Evolutionary conservation across 192 early-diverging fungal genomes (phyloP).

Genomic region (Spizellomyces sp.): DNA sequence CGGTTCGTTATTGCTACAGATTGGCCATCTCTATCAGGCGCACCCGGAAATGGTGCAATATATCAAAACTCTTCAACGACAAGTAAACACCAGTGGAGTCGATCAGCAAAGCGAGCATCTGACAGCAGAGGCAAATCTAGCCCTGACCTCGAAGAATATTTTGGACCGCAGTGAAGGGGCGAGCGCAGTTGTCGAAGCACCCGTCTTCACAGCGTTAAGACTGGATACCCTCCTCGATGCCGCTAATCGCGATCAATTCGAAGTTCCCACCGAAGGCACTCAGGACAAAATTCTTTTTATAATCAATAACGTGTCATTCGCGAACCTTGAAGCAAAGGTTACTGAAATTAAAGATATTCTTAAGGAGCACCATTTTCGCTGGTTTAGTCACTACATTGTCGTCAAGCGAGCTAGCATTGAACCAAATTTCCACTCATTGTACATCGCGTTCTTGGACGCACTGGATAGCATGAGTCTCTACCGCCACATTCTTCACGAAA

Average conservation of each 20-base stretch:
- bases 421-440: conserved; percentile 94
- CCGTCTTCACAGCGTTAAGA: conserved; percentile 67
- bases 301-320: conserved; percentile 91
- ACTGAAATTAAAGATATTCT: conserved; percentile 77
- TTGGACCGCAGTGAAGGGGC: conserved; percentile 9
- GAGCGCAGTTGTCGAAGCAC: conserved; percentile 32
- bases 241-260: conserved; percentile 43
- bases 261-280: conserved; percentile 60
- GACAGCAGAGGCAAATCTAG: conserved; percentile 27
- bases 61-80: conserved; percentile 54
- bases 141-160: conserved; percentile 3
- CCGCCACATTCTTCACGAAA: conserved; percentile 84
- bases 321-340: conserved; percentile 80
- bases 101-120: conserved; percentile 4
- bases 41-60: conserved; percentile 73
- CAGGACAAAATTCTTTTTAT: conserved; percentile 97
- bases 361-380: conserved; percentile 65
- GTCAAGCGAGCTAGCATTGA: conserved; percentile 95
- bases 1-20: conserved; percentile 80
- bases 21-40: conserved; percentile 75
- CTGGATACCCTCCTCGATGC: conserved; percentile 54
- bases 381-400: conserved; percentile 96
- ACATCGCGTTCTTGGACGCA: conserved; percentile 80
- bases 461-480: conserved; percentile 69
- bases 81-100: conserved; percentile 16